Base-by-base conservation (phyloP, 495 filamentous ascomycete species). In the Xeromyces bisporus region DNA sequence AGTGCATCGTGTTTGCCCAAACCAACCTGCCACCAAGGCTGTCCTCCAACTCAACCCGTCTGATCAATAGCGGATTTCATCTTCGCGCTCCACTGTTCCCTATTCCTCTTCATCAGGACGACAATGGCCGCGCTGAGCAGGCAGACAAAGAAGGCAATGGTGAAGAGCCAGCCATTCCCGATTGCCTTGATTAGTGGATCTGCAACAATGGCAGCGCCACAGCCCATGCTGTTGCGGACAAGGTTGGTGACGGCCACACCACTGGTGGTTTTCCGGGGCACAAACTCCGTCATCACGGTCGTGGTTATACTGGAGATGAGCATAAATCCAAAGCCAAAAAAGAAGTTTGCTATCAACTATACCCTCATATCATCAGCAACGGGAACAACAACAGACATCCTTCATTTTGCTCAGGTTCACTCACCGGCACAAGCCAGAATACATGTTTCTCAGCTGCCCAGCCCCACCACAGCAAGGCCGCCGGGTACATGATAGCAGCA, bases 191-290 rank as follows among this genome's bases (percentile, higher is more conserved):
- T 73, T 13, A 79, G 41, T 3, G 77, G 77, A 45, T 73, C 56
- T 0, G 71, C 66, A 2, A 77, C 53, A 3, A 78, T 46, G 15
- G 55, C 62, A 0, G 71, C 77, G 0, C 74, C 60, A 36, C 70
- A 80, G 10, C 60, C 61, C 31, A 77, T 73, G 8, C 80, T 74
- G 34, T 80, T 81, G 16, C 76, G 51, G 18, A 79, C 56, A 45
- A 80, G 56, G 40, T 82, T 82, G 42, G 82, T 83, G 12, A 82
- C 65, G 7, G 78, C 78, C n/a, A 83, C 71, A 12, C 77, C 77
- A 7, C 55, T 60, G 11, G 58, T 67, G 12, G 67, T 67, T 24
- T 57, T 46, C n/a, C 56, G 48, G 1, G 79, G 75, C 62, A 82
- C 69, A 49, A 84, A 80, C 49, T 84, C 78, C 0, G 72, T 75